Evolutionary conservation across 2,329 filamentous ascomycete genomes (phyloP), one percentile per base, ranked within the genome.

Genomic region (Hirsutella thompsonii): DNA sequence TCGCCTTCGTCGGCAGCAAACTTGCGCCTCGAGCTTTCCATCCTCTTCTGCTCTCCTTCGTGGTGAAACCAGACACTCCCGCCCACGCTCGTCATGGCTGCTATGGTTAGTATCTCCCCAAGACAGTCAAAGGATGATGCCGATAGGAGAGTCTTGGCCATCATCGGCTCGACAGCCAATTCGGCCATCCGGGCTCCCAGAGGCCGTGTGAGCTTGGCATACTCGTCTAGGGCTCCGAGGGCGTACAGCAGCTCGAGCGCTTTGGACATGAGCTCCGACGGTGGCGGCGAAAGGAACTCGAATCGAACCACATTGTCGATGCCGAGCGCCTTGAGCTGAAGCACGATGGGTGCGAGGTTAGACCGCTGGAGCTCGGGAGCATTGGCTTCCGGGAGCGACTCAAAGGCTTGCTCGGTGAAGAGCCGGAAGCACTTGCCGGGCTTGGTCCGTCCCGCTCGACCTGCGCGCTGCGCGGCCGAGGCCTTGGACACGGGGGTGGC

Each of bases 1-100:
- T 98, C 92, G 1, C 92, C 92, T 64, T 96, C 89, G 46, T 93
- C 86, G 6, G 81, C 89, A 0, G 90, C 86, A 54, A 96, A 96
- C 53, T 83, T 85, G 37, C 85, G 74, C 37, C 84, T 72, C 21
- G 80, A 76, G 18, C 72, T 79, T 55, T 94, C 87, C 56, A 83
- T 76, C 39, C 71, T 68, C 52, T 83, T 88, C 53, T 82, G 83
- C 49, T 85, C 81, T 30, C 77, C 83, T 20, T 89, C 81, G 49
- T 87, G 80, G 26, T 82, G 74, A 46, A 94, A 77, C 81, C 87
- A 96, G 0, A 94, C 72, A 36, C 76, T 81, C 4, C 86, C 84
- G 45, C 89, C 84, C 0, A 94, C 67, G 46, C 81, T 92, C 28
- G 86, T 84, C 90, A 98, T 96, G 14, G 92, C 89, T 5, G 90